Evolutionary conservation across 108 stramenopile genomes (phyloP).

Genomic region (Parmales sp.): DNA sequence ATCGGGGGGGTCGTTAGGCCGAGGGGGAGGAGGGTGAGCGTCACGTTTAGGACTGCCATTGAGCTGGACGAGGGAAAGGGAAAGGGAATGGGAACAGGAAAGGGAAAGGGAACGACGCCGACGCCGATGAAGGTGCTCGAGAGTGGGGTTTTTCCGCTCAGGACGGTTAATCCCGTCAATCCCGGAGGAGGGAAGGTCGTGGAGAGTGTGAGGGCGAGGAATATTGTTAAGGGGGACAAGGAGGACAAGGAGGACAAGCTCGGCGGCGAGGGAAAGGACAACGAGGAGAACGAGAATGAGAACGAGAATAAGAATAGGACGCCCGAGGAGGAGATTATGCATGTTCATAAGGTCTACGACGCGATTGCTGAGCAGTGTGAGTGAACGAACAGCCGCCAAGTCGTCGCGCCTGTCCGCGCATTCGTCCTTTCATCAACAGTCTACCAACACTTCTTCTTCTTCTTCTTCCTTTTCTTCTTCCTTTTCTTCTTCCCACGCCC

Average conservation of each 20-base stretch:
- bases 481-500: neutral
- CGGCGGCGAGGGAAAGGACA: neutral
- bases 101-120: neutral
- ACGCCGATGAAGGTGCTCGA: conserved; percentile 17
- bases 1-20: conserved; percentile 52
- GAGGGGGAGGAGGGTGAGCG: conserved; percentile 55
- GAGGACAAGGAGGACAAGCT: neutral
- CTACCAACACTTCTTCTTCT: neutral
- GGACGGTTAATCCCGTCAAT: conserved; percentile 39
- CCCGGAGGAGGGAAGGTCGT: neutral
- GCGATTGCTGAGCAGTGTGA: conserved; percentile 84
- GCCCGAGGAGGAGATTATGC: conserved; percentile 72
- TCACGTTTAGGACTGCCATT: conserved; percentile 69
- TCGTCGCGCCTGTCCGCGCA: too few species aligned
- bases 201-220: neutral
- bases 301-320: conserved; percentile 33
- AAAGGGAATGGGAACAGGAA: neutral
- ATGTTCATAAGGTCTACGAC: conserved; percentile 89
- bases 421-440: too few species aligned
- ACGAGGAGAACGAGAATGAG: neutral
- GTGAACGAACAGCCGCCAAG: too few species aligned
- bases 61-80: conserved; percentile 18
- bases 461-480: neutral
- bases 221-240: neutral
- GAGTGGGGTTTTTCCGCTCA: conserved; percentile 47